Percentiles rank a stretch among this genome's conserved stretches.
These are phyloP conservation scores for Fusarium burgessii DNA, from an alignment of 2,329 filamentous ascomycete genomes.

Conservation along the genomic window DNA sequence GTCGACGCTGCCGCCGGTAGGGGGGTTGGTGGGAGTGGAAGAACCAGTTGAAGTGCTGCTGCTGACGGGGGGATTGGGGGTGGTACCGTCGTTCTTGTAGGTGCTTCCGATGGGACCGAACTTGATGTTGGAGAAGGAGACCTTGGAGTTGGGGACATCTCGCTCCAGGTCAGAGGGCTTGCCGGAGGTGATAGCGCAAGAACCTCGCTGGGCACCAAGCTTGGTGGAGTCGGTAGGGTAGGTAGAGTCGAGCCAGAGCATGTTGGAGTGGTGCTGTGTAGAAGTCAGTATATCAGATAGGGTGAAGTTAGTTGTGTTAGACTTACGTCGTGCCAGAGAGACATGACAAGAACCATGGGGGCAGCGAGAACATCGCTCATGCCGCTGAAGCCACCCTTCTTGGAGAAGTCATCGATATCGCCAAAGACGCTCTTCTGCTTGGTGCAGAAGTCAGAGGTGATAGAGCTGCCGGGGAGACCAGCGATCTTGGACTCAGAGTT, in stretches of 20 bases:
- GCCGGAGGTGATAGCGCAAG: constrained; percentile 65
- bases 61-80: constrained; percentile 24
- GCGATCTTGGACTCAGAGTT: constrained; percentile 61
- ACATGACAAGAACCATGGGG: constrained; percentile 63
- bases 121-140: constrained; percentile 71
- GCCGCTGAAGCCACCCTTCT: constrained; percentile 67
- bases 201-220: constrained; percentile 65
- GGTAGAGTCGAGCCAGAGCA: constrained; percentile 80
- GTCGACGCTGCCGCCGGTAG: constrained; percentile 27
- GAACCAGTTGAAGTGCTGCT: constrained; percentile 3
- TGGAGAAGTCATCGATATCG: constrained; percentile 65
- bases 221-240: constrained; percentile 64
- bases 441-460: constrained; percentile 70
- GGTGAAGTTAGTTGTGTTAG: neutral
- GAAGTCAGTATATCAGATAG: constrained; percentile 11
- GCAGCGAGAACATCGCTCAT: constrained; percentile 63
- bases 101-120: constrained; percentile 68
- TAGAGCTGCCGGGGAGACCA: constrained; percentile 57
- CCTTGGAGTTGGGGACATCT: constrained; percentile 60
- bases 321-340: constrained; percentile 70
- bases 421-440: constrained; percentile 69
- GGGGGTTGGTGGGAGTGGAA: constrained; percentile 9
- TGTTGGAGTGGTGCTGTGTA: constrained; percentile 67
- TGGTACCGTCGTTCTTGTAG: constrained; percentile 43
- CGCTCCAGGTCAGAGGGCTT: constrained; percentile 57